These are phyloP conservation scores for Bruguiera parviflora DNA, from an alignment of 345 rosid genomes.

Conservation along the genomic window DNA sequence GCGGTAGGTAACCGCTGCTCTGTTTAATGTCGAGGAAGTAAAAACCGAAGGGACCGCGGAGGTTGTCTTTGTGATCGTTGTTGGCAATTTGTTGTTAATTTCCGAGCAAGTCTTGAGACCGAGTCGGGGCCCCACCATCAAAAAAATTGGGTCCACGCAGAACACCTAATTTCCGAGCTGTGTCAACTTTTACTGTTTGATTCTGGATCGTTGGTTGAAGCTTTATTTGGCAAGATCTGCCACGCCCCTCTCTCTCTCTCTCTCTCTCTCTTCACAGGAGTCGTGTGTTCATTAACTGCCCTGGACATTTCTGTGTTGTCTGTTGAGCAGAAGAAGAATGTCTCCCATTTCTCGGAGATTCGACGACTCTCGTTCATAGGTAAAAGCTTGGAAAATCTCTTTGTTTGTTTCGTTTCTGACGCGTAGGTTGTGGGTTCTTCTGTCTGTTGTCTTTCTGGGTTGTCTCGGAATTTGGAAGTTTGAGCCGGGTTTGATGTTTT, in stretches of 20 bases:
- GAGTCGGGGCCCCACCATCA: neutral
- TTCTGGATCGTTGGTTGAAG: constrained; percentile 10
- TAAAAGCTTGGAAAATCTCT: constrained; percentile 1
- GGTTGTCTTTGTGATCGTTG: constrained; percentile 6
- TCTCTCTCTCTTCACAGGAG: constrained; percentile 12
- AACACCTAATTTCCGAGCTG: constrained; percentile 3
- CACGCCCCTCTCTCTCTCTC: neutral
- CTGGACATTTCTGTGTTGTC: neutral
- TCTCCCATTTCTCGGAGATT: constrained; percentile 13
- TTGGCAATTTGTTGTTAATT: neutral
- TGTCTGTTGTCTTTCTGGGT: constrained; percentile 6
- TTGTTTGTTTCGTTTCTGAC: neutral
- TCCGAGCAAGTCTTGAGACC: neutral
- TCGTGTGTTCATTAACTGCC: neutral
- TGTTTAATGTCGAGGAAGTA: neutral
- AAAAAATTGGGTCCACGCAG: neutral
- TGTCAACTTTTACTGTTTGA: neutral
- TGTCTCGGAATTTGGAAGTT: neutral
- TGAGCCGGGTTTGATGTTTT: neutral
- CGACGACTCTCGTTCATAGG: constrained; percentile 1
- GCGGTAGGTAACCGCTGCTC: neutral
- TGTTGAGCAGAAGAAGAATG: neutral
- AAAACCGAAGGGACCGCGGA: constrained; percentile 9
- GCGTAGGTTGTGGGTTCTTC: neutral
- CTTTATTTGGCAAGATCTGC: constrained; percentile 9